A percentile compares a stretch with the other conserved stretches of the same genome.
Evolutionary conservation across 2,329 filamentous ascomycete species (phyloP).

Genomic region (Aspergillus novofumigatus): DNA sequence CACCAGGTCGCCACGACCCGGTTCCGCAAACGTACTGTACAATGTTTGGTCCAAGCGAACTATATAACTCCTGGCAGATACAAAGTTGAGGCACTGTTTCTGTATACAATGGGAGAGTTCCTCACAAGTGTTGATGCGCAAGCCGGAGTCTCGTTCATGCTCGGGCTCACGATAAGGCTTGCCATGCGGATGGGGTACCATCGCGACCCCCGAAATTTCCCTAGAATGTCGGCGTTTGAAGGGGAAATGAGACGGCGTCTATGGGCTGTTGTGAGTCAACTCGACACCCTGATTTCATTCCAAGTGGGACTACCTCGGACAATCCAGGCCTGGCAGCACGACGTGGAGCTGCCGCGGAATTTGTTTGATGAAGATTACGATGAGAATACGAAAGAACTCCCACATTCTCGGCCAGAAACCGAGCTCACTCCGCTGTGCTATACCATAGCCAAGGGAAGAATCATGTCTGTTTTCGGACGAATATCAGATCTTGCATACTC

Average conservation of each 20-base stretch:
- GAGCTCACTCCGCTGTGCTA: slow-evolving; percentile 49
- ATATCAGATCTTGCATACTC: slow-evolving; percentile 36
- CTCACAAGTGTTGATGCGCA: slow-evolving; percentile 34
- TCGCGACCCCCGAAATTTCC: slow-evolving; percentile 53
- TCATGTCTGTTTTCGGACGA: slow-evolving; percentile 35
- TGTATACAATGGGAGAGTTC: slow-evolving; percentile 29
- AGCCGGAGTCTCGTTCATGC: slow-evolving; percentile 53
- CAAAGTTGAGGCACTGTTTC: slow-evolving; percentile 30
- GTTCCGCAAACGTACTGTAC: slow-evolving; percentile 46
- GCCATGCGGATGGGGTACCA: slow-evolving; percentile 62
- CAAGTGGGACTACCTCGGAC: slow-evolving; percentile 62
- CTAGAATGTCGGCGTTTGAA: slow-evolving; percentile 51
- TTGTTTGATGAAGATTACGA: slow-evolving; percentile 59
- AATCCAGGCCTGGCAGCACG: slow-evolving; percentile 57
- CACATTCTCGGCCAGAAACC: slow-evolving; percentile 48
- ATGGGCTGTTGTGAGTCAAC: slow-evolving; percentile 45
- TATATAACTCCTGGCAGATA: slow-evolving; percentile 29
- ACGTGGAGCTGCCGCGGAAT: slow-evolving; percentile 57
- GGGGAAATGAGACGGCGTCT: slow-evolving; percentile 50
- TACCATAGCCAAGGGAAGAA: slow-evolving; percentile 32
- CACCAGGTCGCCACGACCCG: slow-evolving; percentile 30
- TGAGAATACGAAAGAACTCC: slow-evolving; percentile 48
- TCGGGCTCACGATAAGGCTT: slow-evolving; percentile 53
- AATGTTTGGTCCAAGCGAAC: slow-evolving; percentile 31
- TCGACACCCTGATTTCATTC: slow-evolving; percentile 60